phyloP scores from a whole-genome alignment of 257 asterid genomes.

The Coffea eugenioides region DNA sequence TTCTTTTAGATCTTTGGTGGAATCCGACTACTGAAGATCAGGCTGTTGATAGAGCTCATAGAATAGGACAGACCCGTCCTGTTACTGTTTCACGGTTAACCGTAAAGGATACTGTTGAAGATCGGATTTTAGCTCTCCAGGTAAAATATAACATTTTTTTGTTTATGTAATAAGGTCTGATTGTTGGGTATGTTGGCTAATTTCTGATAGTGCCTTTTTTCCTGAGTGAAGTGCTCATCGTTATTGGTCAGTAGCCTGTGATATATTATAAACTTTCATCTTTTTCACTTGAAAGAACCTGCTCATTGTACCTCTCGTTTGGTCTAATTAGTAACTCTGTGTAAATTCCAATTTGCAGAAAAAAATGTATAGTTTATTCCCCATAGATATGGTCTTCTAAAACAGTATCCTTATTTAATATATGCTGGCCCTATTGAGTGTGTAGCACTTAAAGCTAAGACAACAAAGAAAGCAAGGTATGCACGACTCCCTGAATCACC shows the following conservation, averaged over 20 bases:
- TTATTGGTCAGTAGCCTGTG: background rate
- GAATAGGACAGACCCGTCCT: slow-evolving; percentile 94
- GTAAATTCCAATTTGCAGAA: background rate
- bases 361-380: background rate
- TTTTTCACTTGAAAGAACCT: background rate
- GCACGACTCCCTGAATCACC: too few relatives aligned
- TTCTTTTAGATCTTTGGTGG: slow-evolving; percentile 99
- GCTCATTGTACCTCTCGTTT: background rate
- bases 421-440: too few relatives aligned
- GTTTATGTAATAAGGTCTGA: background rate
- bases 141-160: slow-evolving; percentile 32
- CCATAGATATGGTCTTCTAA: background rate
- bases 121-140: slow-evolving; percentile 94
- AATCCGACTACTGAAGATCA: slow-evolving; percentile 99
- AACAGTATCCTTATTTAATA: background rate
- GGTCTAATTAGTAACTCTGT: background rate
- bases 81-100: slow-evolving; percentile 91
- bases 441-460: too few relatives aligned
- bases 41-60: slow-evolving; percentile 96
- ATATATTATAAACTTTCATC: background rate
- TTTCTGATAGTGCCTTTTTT: background rate
- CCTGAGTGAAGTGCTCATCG: background rate
- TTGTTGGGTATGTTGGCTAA: background rate
- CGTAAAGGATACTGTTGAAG: slow-evolving; percentile 86
- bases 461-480: too few relatives aligned